phyloP scores from a whole-genome alignment of 176 grass and related monocot species.

The Aegilops sharonensis region DNA sequence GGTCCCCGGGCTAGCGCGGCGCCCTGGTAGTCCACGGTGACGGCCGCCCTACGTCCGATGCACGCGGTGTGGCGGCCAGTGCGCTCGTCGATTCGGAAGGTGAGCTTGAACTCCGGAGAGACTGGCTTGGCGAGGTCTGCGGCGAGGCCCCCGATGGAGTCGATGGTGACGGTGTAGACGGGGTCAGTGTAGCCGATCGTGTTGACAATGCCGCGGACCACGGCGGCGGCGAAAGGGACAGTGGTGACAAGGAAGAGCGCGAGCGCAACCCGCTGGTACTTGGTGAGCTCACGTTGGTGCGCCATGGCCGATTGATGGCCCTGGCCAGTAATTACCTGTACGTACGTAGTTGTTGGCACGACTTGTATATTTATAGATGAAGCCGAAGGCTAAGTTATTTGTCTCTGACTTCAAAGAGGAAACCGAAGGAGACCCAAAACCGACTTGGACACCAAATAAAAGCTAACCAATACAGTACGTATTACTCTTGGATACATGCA shows the following conservation, averaged over 20 bases:
- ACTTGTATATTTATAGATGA: no score
- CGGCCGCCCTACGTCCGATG: not conserved
- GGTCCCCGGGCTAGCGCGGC: not conserved
- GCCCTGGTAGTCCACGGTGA: not conserved
- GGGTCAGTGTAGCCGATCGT: not conserved
- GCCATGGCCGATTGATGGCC: not conserved
- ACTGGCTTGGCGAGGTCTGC: not conserved
- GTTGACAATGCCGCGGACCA: not conserved
- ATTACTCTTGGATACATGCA: no score
- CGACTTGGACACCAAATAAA: no score
- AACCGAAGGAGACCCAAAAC: no score
- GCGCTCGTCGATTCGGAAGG: not conserved
- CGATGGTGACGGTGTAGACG: not conserved
- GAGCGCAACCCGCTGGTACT: not conserved
- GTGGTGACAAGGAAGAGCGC: not conserved
- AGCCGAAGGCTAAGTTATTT: no score
- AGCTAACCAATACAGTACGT: no score
- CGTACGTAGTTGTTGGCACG: no score
- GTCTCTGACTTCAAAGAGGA: no score
- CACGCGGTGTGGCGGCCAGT: not conserved
- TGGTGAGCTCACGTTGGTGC: not conserved
- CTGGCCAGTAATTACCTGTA: no score
- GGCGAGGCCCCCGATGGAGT: not conserved
- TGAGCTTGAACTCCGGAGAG: not conserved
- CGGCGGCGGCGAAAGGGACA: not conserved